phyloP scores from a whole-genome alignment of 495 filamentous ascomycete genomes.

The Jackrogersella multiformis region DNA sequence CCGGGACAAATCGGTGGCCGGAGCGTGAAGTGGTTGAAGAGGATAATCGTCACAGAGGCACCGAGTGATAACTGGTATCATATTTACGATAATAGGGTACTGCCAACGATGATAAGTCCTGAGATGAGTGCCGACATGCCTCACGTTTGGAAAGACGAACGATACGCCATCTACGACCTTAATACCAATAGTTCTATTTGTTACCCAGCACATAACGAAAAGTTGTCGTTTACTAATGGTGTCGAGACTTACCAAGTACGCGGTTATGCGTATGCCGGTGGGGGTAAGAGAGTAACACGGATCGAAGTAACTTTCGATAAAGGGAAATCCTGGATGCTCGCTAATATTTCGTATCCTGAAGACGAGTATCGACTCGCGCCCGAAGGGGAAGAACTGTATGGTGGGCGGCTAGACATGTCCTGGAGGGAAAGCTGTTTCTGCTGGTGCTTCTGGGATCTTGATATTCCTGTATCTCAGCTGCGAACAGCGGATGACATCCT shows the following conservation, averaged over 20 bases:
- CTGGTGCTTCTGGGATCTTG: constrained; percentile 93
- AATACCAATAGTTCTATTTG: constrained; percentile 87
- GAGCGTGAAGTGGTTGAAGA: constrained; percentile 95
- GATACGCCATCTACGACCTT: constrained; percentile 95
- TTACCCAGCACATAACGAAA: constrained; percentile 84
- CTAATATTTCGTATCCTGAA: constrained; percentile 84
- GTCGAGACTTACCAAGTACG: constrained; percentile 68
- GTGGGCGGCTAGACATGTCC: constrained; percentile 81
- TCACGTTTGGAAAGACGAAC: constrained; percentile 87
- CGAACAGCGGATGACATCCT: constrained; percentile 74
- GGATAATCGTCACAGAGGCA: constrained; percentile 75
- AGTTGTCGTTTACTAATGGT: constrained; percentile 60
- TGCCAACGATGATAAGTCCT: constrained; percentile 88
- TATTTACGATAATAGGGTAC: constrained; percentile 90
- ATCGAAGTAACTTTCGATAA: constrained; percentile 89
- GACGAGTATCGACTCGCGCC: constrained; percentile 79
- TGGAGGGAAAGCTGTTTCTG: constrained; percentile 87
- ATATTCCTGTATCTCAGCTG: constrained; percentile 72
- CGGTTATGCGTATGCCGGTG: constrained; percentile 92
- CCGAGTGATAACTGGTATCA: constrained; percentile 98
- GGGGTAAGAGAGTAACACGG: constrained; percentile 83
- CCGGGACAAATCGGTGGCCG: constrained; percentile 94
- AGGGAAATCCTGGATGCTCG: constrained; percentile 83
- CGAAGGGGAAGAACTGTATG: constrained; percentile 72
- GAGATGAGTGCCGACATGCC: constrained; percentile 80